These are phyloP conservation scores for Powellomyces hirtus DNA, from an alignment of 192 early-diverging fungal species.

Conservation along the genomic window DNA sequence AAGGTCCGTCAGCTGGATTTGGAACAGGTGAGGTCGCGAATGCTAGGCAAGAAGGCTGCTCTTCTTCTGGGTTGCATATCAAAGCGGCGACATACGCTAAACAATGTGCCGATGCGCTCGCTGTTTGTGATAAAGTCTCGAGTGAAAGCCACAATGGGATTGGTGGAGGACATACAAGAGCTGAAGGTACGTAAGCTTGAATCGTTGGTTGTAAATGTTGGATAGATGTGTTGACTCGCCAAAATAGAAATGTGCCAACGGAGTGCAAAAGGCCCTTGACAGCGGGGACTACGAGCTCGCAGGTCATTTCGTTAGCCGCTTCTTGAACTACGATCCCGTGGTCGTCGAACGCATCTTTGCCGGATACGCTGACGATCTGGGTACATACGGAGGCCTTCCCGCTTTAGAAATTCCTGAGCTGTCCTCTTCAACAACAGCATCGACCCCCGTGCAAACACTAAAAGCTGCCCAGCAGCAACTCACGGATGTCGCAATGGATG, in stretches of 20 bases:
- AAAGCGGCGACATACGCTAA: no score
- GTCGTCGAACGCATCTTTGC: constrained; percentile 65
- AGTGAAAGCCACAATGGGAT: constrained; percentile 64
- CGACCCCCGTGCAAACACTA: constrained; percentile 49
- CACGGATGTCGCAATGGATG: constrained; percentile 65
- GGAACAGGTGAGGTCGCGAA: constrained; percentile 51
- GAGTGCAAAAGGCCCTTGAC: constrained; percentile 62
- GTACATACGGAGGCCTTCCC: neutral
- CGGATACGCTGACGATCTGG: constrained; percentile 34
- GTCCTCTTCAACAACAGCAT: no score
- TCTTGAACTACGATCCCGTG: constrained; percentile 54
- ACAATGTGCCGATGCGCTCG: no score
- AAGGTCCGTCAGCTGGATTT: constrained; percentile 83
- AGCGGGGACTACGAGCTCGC: constrained; percentile 67
- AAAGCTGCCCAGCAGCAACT: constrained; percentile 63
- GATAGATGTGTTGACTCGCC: no score
- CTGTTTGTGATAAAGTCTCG: no score
- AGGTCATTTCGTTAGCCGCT: constrained; percentile 61
- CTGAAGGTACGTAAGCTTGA: constrained; percentile 44
- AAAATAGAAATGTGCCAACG: constrained; percentile 59
- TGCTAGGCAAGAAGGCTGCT: no score
- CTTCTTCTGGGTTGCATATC: no score
- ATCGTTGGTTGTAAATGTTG: neutral
- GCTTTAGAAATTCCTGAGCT: neutral
- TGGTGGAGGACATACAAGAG: constrained; percentile 68